Evolutionary conservation across 2,329 filamentous ascomycete species (phyloP).

Genomic region (Phyllosticta citribraziliensis): DNA sequence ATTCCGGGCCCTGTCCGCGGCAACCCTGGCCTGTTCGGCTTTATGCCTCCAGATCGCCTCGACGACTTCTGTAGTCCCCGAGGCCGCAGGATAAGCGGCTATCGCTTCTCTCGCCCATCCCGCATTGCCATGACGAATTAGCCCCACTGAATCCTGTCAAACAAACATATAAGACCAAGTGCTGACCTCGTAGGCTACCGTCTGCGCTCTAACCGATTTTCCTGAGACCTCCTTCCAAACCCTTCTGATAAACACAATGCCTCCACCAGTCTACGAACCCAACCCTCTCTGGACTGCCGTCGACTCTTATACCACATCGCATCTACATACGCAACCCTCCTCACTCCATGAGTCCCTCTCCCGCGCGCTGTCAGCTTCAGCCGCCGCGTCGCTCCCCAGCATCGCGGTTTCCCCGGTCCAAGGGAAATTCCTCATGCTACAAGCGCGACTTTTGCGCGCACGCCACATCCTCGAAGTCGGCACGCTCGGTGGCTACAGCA

Average conservation of each 20-base stretch:
- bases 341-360: conserved; percentile 13
- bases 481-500: conserved; percentile 45
- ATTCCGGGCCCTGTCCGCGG: not conserved
- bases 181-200: not conserved
- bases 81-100: not conserved
- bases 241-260: not conserved
- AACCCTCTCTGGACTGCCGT: conserved; percentile 30
- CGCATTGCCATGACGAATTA: not conserved
- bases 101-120: not conserved
- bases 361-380: conserved; percentile 14
- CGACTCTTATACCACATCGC: conserved; percentile 26
- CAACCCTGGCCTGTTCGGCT: not conserved
- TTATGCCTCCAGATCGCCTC: not conserved
- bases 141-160: not conserved
- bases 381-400: conserved; percentile 22
- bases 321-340: conserved; percentile 23
- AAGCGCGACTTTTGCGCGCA: conserved; percentile 20
- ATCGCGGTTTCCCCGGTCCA: conserved; percentile 26
- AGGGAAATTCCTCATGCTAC: conserved; percentile 26
- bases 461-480: conserved; percentile 42
- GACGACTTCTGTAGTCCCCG: not conserved
- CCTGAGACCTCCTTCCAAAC: not conserved
- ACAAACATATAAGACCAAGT: not conserved
- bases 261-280: not conserved
- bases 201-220: not conserved